Evolutionary conservation across 2,329 filamentous ascomycete species (phyloP).

Genomic region (Zelopaecilomyces penicillatus): DNA sequence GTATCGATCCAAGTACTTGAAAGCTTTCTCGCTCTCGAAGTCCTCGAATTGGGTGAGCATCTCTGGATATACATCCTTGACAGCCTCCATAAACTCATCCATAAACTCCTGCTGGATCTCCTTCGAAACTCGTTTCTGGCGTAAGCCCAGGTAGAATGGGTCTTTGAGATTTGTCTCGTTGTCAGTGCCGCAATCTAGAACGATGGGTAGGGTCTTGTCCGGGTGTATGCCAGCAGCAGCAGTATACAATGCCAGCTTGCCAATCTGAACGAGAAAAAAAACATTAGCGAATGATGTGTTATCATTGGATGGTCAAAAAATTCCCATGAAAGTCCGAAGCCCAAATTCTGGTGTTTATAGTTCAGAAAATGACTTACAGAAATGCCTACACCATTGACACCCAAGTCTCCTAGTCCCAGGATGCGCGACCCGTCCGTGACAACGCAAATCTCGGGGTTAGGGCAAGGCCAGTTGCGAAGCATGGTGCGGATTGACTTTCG

Average conservation of each 20-base stretch:
- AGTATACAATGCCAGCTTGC: conserved; percentile 92
- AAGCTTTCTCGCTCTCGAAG: conserved; percentile 87
- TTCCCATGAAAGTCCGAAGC: not conserved
- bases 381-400: conserved; percentile 96
- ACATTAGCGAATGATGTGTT: conserved; percentile 8
- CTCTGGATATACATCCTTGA: conserved; percentile 61
- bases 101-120: conserved; percentile 83
- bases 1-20: conserved; percentile 87
- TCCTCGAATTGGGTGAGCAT: conserved; percentile 91
- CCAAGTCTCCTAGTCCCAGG: conserved; percentile 86
- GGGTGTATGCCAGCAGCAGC: conserved; percentile 92
- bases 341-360: not conserved
- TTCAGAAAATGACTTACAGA: conserved; percentile 50
- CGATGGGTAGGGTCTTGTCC: conserved; percentile 67
- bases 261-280: conserved; percentile 48
- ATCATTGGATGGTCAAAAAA: not conserved
- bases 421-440: conserved; percentile 93
- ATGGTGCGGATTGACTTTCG: conserved; percentile 82
- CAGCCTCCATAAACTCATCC: conserved; percentile 93
- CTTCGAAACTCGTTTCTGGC: conserved; percentile 68
- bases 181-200: conserved; percentile 57
- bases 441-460: conserved; percentile 87
- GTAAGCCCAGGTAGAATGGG: conserved; percentile 81
- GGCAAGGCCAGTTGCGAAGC: conserved; percentile 86
- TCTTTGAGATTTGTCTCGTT: conserved; percentile 60